Conservation (phyloP, 2,329 filamentous ascomycete species). For the Fusarium heterosporum region DNA sequence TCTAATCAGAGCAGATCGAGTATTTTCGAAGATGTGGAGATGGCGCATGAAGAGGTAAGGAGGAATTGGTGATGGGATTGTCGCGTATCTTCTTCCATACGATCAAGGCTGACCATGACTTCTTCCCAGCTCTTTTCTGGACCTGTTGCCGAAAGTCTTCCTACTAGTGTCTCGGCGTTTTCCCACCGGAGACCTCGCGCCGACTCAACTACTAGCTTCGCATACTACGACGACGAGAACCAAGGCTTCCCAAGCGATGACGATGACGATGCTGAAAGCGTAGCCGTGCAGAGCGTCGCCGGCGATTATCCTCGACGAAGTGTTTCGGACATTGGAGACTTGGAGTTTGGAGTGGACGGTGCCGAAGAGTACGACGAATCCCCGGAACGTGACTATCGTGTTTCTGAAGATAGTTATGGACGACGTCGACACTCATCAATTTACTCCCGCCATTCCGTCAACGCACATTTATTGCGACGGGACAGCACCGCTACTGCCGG, state of each 20-base stretch:
- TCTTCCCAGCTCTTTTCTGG: constrained; percentile 79
- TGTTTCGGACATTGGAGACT: constrained; percentile 55
- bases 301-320: constrained; percentile 49
- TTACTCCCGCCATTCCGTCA: constrained; percentile 66
- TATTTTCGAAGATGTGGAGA: constrained; percentile 95
- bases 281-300: constrained; percentile 35
- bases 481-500: constrained; percentile 77
- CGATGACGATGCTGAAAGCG: constrained; percentile 47
- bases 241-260: constrained; percentile 53
- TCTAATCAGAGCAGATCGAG: constrained; percentile 81
- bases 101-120: constrained; percentile 4
- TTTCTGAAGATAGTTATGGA: constrained; percentile 59
- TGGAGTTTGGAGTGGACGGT: constrained; percentile 55
- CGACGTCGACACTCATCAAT: constrained; percentile 73
- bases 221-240: constrained; percentile 80
- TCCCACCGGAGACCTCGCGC: constrained; percentile 83
- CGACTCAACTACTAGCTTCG: constrained; percentile 89
- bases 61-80: not conserved
- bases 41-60: constrained; percentile 91
- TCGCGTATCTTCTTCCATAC: not conserved
- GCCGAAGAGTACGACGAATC: constrained; percentile 56
- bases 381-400: constrained; percentile 56
- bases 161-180: constrained; percentile 92
- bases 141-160: constrained; percentile 94
- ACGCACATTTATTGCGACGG: constrained; percentile 75